These are phyloP conservation scores for Leccinum variicolor DNA, from an alignment of 768 basidiomycete species.

Conservation along the genomic window DNA sequence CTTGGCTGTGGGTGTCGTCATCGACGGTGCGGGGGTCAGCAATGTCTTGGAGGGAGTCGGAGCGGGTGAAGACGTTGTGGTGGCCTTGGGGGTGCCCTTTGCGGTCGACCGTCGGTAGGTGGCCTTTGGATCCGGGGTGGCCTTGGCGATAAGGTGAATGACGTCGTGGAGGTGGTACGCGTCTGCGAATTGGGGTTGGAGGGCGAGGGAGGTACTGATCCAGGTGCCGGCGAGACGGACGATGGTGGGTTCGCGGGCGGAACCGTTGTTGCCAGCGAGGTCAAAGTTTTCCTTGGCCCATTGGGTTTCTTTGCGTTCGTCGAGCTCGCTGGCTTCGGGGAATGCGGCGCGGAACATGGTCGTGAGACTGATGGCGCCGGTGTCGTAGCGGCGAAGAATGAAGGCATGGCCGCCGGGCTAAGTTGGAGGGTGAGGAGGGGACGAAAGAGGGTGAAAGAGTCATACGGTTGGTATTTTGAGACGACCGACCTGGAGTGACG, in stretches of 20 bases:
- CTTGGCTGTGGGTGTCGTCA: conserved; percentile 50
- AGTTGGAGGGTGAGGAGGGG: conserved; percentile 16
- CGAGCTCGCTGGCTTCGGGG: conserved; percentile 70
- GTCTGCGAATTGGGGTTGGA: conserved; percentile 53
- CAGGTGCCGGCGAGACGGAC: conserved; percentile 88
- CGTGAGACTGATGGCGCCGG: conserved; percentile 86
- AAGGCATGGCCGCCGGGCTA: conserved; percentile 85
- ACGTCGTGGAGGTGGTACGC: conserved; percentile 61
- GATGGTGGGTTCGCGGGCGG: conserved; percentile 51
- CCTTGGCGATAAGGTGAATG: conserved; percentile 63
- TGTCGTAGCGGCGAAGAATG: conserved; percentile 91
- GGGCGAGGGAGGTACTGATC: conserved; percentile 66
- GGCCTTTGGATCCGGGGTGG: conserved; percentile 71
- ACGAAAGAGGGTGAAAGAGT: not conserved
- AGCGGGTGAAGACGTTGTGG: conserved; percentile 27
- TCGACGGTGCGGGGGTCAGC: conserved; percentile 35
- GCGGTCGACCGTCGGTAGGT: conserved; percentile 72
- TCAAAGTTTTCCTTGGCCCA: conserved; percentile 85
- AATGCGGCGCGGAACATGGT: conserved; percentile 98
- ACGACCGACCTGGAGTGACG: conserved; percentile 66
- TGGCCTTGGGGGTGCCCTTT: conserved; percentile 29
- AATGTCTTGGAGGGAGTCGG: conserved; percentile 20
- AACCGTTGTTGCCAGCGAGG: conserved; percentile 72
- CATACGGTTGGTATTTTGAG: conserved; percentile 87
- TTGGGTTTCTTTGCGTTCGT: conserved; percentile 74